Conservation (phyloP, 2,329 filamentous ascomycete species). For the Helotiales sp. region DNA sequence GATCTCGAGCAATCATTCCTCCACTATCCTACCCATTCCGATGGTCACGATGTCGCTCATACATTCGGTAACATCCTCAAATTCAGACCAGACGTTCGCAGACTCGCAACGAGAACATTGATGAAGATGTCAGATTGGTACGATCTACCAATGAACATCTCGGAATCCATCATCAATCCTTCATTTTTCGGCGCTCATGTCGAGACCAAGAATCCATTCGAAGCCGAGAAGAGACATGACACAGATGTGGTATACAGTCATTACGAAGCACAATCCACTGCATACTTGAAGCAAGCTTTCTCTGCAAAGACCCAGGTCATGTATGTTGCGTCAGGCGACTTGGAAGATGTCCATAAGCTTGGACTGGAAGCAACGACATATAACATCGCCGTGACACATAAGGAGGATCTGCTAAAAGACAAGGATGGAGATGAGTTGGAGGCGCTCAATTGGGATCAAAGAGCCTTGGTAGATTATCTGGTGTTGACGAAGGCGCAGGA, state of each 20-base stretch:
- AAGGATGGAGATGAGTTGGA: conserved; percentile 33
- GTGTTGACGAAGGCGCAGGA: conserved; percentile 44
- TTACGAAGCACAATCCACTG: conserved; percentile 39
- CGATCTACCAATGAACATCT: conserved; percentile 30
- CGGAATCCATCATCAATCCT: conserved; percentile 28
- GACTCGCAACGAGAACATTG: conserved; percentile 37
- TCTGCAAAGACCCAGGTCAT: conserved; percentile 35
- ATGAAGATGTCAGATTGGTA: conserved; percentile 32
- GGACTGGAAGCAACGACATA: conserved; percentile 36
- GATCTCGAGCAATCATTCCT: conserved; percentile 38
- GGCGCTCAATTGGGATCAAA: conserved; percentile 48
- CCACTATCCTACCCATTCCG: conserved; percentile 39
- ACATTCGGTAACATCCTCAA: conserved; percentile 43
- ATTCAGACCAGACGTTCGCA: conserved; percentile 25
- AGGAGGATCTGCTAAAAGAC: conserved; percentile 42
- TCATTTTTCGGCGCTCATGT: conserved; percentile 42
- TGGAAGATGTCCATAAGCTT: conserved; percentile 39
- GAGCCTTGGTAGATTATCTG: conserved; percentile 50
- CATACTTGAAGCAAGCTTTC: conserved; percentile 39
- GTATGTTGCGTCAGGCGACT: conserved; percentile 46
- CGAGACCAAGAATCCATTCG: conserved; percentile 37
- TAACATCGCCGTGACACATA: conserved; percentile 42
- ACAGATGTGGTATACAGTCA: conserved; percentile 23
- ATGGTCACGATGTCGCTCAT: conserved; percentile 37
- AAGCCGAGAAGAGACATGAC: conserved; percentile 35